Evolutionary conservation across 306 rosid species (phyloP), one percentile per base, ranked within the genome.

Genomic region (Sechiopsis laciniata): DNA sequence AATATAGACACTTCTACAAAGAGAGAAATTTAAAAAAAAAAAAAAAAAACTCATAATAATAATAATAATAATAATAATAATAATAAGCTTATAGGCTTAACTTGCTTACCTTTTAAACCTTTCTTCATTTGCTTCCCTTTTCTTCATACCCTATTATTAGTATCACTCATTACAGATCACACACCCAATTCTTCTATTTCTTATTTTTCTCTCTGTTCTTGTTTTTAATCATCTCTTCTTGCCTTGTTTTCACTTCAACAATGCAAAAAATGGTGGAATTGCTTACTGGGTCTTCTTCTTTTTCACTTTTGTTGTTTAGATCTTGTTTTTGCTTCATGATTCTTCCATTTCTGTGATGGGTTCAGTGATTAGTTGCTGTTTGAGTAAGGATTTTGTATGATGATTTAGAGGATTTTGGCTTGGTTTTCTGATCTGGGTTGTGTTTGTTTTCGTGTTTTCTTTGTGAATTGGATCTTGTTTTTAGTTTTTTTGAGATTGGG

Each of bases 401-500:
- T 82, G 76, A 76, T 82, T 68, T 55, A 72, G 75, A 78, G 64
- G 74, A 62, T 37, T 74, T 78, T 80, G 3, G 72, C 75, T 82
- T 80, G 58, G 63, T 84, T 48, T 76, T 80, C 87, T 82, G 83
- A 86, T 88, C 93, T 78, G 84, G 82, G 72, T 74, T 58, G 10
- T 35, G 60, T 62, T 67, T 67, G 15, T n/a, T 63, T 69, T 74
- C 69, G 62, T 13, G 56, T 19, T 80, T 78, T 69, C 59, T 32
- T 77, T 74, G 17, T 56, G 79, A 73, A 81, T 79, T 79, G 66
- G 71, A 45, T 73, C 75, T 35, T 55, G 76, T 71, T 37, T 37
- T 35, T 46, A 24, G 71, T 42, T 11, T 42, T 42, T 42, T 5
- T 37, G 45, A 37, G 45, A 37, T 37, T 7, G 8, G 45, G 45